Conservation (phyloP, 202 grass and related monocot species). For the Brachypodium distachyon region DNA sequence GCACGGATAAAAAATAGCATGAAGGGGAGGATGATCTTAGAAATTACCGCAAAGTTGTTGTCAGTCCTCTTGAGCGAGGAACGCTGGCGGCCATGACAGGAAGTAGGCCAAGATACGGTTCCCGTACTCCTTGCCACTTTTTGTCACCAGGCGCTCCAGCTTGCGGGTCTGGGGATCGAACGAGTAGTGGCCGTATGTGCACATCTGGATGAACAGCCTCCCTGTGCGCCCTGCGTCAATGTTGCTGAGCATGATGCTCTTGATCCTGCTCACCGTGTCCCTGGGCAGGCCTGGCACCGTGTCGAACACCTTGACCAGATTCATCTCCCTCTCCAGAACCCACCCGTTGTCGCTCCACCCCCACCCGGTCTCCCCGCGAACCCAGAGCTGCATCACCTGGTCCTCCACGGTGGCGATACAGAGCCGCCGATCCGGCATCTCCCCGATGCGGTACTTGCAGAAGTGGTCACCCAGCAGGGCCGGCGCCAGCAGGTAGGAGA, state of each 20-base stretch:
- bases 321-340: not conserved
- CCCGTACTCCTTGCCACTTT: not conserved
- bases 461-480: not conserved
- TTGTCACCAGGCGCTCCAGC: not conserved
- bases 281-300: not conserved
- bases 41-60: not conserved
- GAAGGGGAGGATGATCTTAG: not conserved
- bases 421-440: constrained; percentile 9
- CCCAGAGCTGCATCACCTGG: not conserved
- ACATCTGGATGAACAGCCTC: constrained; percentile 11
- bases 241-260: not conserved
- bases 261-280: not conserved
- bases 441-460: constrained; percentile 11
- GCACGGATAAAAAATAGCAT: not conserved
- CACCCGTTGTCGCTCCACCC: not conserved
- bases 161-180: not conserved
- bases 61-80: not conserved
- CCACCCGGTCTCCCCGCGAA: not conserved
- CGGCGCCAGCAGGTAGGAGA: not conserved
- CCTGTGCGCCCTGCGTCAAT: not conserved
- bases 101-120: not conserved
- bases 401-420: not conserved
- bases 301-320: not conserved
- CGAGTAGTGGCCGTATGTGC: not conserved
- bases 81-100: not conserved